Evolutionary conservation across 371 early-diverging fungal genomes (phyloP), one percentile per base, ranked within the genome.

Genomic region (Mucor piriformis): DNA sequence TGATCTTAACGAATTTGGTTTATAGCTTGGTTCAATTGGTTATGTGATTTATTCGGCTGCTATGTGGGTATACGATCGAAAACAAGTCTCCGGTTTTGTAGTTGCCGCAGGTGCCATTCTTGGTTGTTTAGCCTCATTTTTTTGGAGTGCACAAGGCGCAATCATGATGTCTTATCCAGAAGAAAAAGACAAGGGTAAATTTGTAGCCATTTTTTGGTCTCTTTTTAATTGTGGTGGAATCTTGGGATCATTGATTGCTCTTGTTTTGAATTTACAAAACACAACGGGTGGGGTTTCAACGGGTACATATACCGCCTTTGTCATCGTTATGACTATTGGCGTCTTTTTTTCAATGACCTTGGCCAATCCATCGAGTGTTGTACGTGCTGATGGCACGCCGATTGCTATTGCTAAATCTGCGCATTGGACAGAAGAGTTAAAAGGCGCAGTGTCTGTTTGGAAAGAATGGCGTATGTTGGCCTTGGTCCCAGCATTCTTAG

Each of bases 211-310:
- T 35, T 92, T 92, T 59, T 91, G 92, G 92, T 70, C 82, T 6
- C 81, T 90, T 48, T 92, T 93, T 76, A 92, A 92, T 67, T 69
- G 84, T 29, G 93, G 93, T 63, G 92, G 88, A 52, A 83, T 91
- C 57, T 63, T 92, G 20, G 93, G 94, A 38, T 83, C 85, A 43
- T 61, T 90, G 11, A 83, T 93, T 47, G 85, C 88, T 6, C 76
- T 92, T 47, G 82, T 65, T 38, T 57, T 88, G 57, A 89, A 88
- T 70, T 79, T 81, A 67, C 68, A 84, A 46, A 71, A 72, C 35
- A 69, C 69, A 0, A 47, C 59, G 6, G 64, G 71, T 12, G 76
- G 81, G 38, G 79, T 88, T 12, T 73, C 77, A 1, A 77, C 82
- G 42, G 77, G 77, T 37, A 81, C 88, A 0, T 92, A 92, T 56